Evolutionary conservation across 1,139 yeast genomes (phyloP), one percentile per base, ranked within the genome.

Genomic region (Yamadazyma conglobata): DNA sequence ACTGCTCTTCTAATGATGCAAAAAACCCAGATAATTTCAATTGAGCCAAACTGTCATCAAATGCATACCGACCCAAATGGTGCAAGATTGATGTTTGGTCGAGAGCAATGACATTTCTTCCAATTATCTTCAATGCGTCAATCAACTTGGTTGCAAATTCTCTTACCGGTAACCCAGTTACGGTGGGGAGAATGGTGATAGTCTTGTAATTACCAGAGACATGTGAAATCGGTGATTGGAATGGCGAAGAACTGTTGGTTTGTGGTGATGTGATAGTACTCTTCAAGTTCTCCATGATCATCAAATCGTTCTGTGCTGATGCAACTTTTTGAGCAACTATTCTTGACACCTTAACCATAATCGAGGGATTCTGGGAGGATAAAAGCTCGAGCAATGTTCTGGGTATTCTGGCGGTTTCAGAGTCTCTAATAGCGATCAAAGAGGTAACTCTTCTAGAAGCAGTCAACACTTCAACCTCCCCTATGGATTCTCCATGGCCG

Each of bases 401-500:
- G 10, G 98, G 97, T 30, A 91, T 84, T 51, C 96, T 71, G 0
- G 96, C 96, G 10, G 93, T 70, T 54, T 91, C 98, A 0, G 96
- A 83, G 45, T 89, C 97, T 50, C 98, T 70, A 1, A 91, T 84
- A 0, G 97, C 96, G 23, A 88, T 79, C 28, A 88, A 70, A 0
- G 95, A 78, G 20, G 75, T 70, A 1, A 80, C 68, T 50, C 96
- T 73, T 41, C 78, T 68, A 3, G 84, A 76, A 7, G 93, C 91
- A 0, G 97, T 88, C 39, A 91, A 65, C 3, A 91, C 96, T 52
- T 91, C 98, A 10, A 91, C 81, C 56, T 91, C 98, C 3, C 98
- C 98, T 39, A 91, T 75, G 31, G 95, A 84, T 45, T 86, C 93
- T 4, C 97, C 97, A 52, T 88, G 95, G 1, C 96, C 96, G 49